Percentiles rank a stretch among this genome's conserved stretches.
These are phyloP conservation scores for Torrubiella hemipterigena DNA, from an alignment of 2,329 filamentous ascomycete genomes.

Conservation along the genomic window DNA sequence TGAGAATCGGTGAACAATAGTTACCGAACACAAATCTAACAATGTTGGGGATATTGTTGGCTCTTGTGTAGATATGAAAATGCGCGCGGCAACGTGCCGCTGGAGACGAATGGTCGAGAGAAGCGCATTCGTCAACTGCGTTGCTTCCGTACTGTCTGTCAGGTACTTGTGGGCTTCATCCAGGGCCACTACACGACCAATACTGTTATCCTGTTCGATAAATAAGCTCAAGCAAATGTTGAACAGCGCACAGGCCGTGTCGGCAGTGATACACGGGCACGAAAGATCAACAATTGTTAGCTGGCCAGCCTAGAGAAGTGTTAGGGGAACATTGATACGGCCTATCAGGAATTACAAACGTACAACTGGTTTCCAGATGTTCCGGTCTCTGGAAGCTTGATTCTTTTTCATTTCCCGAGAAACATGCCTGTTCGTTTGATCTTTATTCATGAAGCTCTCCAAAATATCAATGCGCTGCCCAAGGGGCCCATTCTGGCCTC, in stretches of 20 bases:
- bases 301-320: conserved; percentile 24
- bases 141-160: conserved; percentile 38
- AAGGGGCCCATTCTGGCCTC: conserved; percentile 41
- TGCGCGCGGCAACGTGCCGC: conserved; percentile 50
- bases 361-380: conserved; percentile 5
- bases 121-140: conserved; percentile 45
- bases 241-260: conserved; percentile 57
- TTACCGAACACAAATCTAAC: conserved; percentile 55
- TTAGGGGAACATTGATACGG: neutral
- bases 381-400: neutral
- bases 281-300: conserved; percentile 60
- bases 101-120: conserved; percentile 53
- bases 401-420: neutral
- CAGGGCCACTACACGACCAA: conserved; percentile 50
- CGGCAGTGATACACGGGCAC: conserved; percentile 53
- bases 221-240: conserved; percentile 56
- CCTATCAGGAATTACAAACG: neutral
- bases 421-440: neutral
- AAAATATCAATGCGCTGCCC: conserved; percentile 48
- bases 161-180: conserved; percentile 71
- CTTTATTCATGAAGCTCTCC: conserved; percentile 45
- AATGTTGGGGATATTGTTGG: conserved; percentile 55
- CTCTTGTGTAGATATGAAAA: conserved; percentile 64
- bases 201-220: conserved; percentile 33
- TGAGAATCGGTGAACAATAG: conserved; percentile 56